Evolutionary conservation across 305 asterid genomes (phyloP).

Genomic region (Euphrasia arctica): DNA sequence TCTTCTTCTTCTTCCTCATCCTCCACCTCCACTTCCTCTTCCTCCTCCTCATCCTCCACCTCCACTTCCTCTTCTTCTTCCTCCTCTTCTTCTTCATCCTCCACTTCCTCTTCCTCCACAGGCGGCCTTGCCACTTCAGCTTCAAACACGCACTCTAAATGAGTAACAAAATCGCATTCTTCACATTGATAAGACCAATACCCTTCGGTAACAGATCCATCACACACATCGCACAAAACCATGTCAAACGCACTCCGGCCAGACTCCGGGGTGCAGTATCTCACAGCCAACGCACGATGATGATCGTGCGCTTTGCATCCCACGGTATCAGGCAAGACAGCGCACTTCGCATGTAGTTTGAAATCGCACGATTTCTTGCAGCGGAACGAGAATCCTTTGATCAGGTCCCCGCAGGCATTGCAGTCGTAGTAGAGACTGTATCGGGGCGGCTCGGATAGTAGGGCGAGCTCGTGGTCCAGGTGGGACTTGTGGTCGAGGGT

Average conservation of each 20-base stretch:
- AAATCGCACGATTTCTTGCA: slow-evolving; percentile 11
- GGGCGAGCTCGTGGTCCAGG: slow-evolving; percentile 6
- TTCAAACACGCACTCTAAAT: slow-evolving; percentile 15
- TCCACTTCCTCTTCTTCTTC: background rate
- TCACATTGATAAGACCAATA: slow-evolving; percentile 22
- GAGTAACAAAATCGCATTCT: slow-evolving; percentile 17
- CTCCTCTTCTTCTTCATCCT: background rate
- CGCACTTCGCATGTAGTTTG: slow-evolving; percentile 17
- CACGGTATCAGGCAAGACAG: slow-evolving; percentile 20
- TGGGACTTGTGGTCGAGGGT: slow-evolving; percentile 21
- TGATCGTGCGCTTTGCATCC: slow-evolving; percentile 20
- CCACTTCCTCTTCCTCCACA: background rate
- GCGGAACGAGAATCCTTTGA: slow-evolving; percentile 14
- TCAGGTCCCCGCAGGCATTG: slow-evolving; percentile 11
- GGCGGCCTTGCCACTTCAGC: background rate
- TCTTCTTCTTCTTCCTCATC: background rate
- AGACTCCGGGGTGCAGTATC: background rate
- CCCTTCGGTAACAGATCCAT: background rate
- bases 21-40: background rate
- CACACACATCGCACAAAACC: slow-evolving; percentile 19
- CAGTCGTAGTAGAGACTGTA: slow-evolving; percentile 21
- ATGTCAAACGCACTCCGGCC: background rate
- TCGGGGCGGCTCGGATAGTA: slow-evolving; percentile 11
- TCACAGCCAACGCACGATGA: slow-evolving; percentile 7
- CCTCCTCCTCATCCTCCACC: background rate